Conservation (phyloP, 2,329 filamentous ascomycete genomes). For the Coleophoma cylindrospora region DNA sequence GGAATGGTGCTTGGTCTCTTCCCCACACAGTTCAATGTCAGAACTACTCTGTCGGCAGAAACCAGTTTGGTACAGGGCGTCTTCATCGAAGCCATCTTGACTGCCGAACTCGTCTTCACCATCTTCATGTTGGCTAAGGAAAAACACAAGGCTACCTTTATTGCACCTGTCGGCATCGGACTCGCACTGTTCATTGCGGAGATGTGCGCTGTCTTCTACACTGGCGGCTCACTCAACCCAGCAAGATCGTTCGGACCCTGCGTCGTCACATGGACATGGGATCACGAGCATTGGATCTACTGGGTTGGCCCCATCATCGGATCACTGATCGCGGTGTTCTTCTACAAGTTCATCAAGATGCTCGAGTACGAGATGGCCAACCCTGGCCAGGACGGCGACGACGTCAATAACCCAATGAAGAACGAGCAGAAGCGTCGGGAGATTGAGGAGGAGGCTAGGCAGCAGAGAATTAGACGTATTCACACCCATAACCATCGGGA, state of each 20-base stretch:
- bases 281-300: slow-evolving; percentile 43
- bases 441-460: slow-evolving; percentile 13
- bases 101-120: slow-evolving; percentile 41
- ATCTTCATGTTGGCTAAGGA: slow-evolving; percentile 45
- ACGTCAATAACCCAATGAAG: slow-evolving; percentile 36
- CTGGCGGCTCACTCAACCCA: slow-evolving; percentile 44
- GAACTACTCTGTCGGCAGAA: slow-evolving; percentile 34
- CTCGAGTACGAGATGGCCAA: slow-evolving; percentile 48
- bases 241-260: slow-evolving; percentile 42
- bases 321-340: slow-evolving; percentile 38
- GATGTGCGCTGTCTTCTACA: slow-evolving; percentile 31
- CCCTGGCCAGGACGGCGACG: slow-evolving; percentile 39
- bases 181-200: slow-evolving; percentile 40
- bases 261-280: slow-evolving; percentile 37
- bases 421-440: slow-evolving; percentile 33
- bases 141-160: slow-evolving; percentile 39
- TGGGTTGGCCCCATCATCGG: slow-evolving; percentile 47
- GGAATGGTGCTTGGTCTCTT: slow-evolving; percentile 34
- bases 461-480: neutral
- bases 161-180: slow-evolving; percentile 41
- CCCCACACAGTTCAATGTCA: slow-evolving; percentile 27
- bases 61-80: slow-evolving; percentile 38
- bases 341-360: slow-evolving; percentile 45
- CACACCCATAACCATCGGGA: neutral
- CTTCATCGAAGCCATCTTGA: slow-evolving; percentile 44